Evolutionary conservation across 2,329 filamentous ascomycete genomes (phyloP).

Genomic region (Verticillium nonalfalfae): DNA sequence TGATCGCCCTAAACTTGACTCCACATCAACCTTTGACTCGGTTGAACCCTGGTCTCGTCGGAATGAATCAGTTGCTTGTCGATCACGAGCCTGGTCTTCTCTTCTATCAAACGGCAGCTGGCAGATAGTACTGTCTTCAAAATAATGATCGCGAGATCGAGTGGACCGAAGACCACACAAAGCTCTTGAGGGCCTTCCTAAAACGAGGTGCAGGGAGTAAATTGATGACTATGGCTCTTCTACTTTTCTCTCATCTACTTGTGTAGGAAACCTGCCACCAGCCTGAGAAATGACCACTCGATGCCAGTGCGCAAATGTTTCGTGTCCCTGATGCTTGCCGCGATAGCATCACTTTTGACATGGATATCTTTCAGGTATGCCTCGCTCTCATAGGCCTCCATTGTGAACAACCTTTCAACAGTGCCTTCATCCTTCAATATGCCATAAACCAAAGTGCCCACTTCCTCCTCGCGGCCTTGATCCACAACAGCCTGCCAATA

Average conservation of each 20-base stretch:
- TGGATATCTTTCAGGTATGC: slow-evolving; percentile 20
- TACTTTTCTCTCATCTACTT: slow-evolving; percentile 1
- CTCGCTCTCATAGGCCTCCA: slow-evolving; percentile 19
- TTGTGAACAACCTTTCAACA: slow-evolving; percentile 13
- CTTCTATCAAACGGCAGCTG: no score
- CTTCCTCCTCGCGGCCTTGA: slow-evolving; percentile 12
- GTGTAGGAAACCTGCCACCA: slow-evolving; percentile 16
- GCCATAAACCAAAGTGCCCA: slow-evolving; percentile 17
- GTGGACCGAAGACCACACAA: no score
- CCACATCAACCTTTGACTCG: not conserved
- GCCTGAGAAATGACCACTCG: slow-evolving; percentile 15
- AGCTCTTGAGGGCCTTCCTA: no score
- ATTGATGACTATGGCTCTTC: not conserved
- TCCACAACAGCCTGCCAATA: slow-evolving; percentile 20
- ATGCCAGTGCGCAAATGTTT: slow-evolving; percentile 16
- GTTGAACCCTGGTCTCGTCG: not conserved
- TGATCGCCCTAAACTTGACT: not conserved
- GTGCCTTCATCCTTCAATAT: slow-evolving; percentile 14
- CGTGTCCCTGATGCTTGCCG: slow-evolving; percentile 15
- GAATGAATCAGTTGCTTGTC: not conserved
- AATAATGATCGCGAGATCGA: no score
- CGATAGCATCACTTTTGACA: slow-evolving; percentile 18
- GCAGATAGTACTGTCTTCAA: no score
- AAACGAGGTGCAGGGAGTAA: not conserved
- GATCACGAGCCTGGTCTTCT: not conserved